Conservation (phyloP, 1,284 basidiomycete genomes). For the Schizopora paradoxa region DNA sequence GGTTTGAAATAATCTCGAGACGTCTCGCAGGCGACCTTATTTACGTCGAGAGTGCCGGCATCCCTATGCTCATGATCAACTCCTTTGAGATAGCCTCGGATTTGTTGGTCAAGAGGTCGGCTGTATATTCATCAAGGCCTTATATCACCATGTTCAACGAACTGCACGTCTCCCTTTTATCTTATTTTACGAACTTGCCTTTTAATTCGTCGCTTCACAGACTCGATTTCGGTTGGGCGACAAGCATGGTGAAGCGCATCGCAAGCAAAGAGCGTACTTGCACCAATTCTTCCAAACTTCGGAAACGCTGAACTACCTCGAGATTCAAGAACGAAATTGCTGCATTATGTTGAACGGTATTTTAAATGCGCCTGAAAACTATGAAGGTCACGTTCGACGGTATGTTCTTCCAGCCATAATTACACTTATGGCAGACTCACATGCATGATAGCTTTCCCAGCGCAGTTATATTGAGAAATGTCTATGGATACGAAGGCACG, state of each 20-base stretch:
- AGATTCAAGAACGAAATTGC: slow-evolving; percentile 20
- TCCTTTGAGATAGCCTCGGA: slow-evolving; percentile 28
- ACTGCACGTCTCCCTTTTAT: neutral
- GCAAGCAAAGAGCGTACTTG: slow-evolving; percentile 22
- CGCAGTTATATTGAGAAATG: slow-evolving; percentile 10
- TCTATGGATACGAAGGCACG: slow-evolving; percentile 15
- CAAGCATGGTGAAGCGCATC: slow-evolving; percentile 23
- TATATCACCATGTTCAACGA: neutral
- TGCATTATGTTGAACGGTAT: slow-evolving; percentile 22
- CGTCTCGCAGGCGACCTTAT: too few relatives aligned
- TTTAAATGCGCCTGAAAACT: slow-evolving; percentile 20
- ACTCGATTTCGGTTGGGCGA: slow-evolving; percentile 8
- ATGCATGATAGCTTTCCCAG: neutral
- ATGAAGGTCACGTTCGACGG: slow-evolving; percentile 23
- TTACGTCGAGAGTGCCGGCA: neutral
- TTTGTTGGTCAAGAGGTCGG: slow-evolving; percentile 32
- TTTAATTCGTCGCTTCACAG: neutral
- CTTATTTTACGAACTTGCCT: neutral
- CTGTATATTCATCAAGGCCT: slow-evolving; percentile 36
- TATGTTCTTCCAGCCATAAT: slow-evolving; percentile 4
- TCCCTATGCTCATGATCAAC: slow-evolving; percentile 21
- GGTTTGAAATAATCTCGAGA: too few relatives aligned
- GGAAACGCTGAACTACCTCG: slow-evolving; percentile 18
- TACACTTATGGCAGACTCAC: neutral
- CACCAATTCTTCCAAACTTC: slow-evolving; percentile 22